These are phyloP conservation scores for Amborella trichopoda DNA, from an alignment of 164 flowering plant species.

Conservation along the genomic window DNA sequence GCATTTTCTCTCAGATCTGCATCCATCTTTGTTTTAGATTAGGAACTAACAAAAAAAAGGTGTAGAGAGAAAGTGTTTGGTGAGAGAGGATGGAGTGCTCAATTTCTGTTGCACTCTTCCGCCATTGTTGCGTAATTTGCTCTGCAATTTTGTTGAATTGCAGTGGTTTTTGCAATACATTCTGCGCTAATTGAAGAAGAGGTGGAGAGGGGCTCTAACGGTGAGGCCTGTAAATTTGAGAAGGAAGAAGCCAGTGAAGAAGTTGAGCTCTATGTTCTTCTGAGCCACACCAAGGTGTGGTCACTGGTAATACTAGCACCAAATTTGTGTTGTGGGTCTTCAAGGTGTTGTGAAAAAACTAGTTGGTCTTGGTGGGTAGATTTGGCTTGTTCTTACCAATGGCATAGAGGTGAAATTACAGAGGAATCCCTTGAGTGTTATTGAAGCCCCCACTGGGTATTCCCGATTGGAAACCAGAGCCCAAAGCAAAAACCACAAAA, in stretches of 20 bases:
- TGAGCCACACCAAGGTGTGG: slow-evolving; percentile 92
- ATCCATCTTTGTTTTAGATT: no score
- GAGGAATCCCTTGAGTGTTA: slow-evolving; percentile 91
- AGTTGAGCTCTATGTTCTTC: slow-evolving; percentile 85
- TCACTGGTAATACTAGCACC: slow-evolving; percentile 89
- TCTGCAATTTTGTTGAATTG: no score
- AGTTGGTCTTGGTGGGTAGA: slow-evolving; percentile 99
- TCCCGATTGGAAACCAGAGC: not conserved
- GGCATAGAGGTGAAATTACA: slow-evolving; percentile 96
- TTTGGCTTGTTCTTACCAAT: slow-evolving; percentile 97
- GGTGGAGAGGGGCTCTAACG: no score
- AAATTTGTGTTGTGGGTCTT: slow-evolving; percentile 88
- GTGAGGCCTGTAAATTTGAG: no score
- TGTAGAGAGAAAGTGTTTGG: no score
- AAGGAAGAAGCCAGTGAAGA: slow-evolving; percentile 89
- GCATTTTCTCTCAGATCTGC: no score
- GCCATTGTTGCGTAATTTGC: no score
- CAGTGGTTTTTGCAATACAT: no score
- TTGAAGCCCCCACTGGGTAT: slow-evolving; percentile 86
- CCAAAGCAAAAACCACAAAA: slow-evolving; percentile 5
- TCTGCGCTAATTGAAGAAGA: no score
- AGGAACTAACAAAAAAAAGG: no score
- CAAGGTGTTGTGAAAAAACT: slow-evolving; percentile 99
- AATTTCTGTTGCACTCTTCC: no score
- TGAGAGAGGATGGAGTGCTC: no score